Percentiles rank a stretch among this genome's conserved stretches.
Conservation (phyloP, 805 yeast genomes). For the Candida railenensis region DNA sequence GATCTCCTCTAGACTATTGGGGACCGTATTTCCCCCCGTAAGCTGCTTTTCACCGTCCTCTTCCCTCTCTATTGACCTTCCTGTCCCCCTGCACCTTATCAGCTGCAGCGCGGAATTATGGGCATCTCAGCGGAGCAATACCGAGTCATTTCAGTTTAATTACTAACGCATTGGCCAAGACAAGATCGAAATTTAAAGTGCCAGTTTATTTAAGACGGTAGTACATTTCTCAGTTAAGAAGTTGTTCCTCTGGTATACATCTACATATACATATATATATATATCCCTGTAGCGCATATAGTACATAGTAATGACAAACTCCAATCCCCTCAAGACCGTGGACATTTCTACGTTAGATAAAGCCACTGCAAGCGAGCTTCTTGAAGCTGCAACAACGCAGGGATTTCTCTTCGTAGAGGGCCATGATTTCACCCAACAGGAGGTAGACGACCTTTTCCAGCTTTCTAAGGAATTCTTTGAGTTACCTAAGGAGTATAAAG, state of each 20-base stretch:
- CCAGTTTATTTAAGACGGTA: no score
- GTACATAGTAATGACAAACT: conserved; percentile 1
- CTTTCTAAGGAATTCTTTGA: conserved; percentile 52
- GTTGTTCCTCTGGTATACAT: neutral
- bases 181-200: no score
- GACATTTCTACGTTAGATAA: conserved; percentile 51
- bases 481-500: conserved; percentile 51
- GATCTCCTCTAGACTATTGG: no score
- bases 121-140: no score
- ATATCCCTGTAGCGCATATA: no score
- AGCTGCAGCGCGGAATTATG: neutral
- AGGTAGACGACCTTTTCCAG: conserved; percentile 51
- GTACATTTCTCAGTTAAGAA: no score
- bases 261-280: no score
- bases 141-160: neutral
- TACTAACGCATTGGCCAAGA: no score
- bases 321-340: conserved; percentile 54
- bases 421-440: conserved; percentile 56
- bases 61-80: no score
- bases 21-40: no score
- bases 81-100: no score
- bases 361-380: conserved; percentile 48
- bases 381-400: conserved; percentile 59
- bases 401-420: conserved; percentile 71
- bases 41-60: no score